Base-by-base conservation (phyloP, 306 rosid species). In the Glycyrrhiza uralensis region DNA sequence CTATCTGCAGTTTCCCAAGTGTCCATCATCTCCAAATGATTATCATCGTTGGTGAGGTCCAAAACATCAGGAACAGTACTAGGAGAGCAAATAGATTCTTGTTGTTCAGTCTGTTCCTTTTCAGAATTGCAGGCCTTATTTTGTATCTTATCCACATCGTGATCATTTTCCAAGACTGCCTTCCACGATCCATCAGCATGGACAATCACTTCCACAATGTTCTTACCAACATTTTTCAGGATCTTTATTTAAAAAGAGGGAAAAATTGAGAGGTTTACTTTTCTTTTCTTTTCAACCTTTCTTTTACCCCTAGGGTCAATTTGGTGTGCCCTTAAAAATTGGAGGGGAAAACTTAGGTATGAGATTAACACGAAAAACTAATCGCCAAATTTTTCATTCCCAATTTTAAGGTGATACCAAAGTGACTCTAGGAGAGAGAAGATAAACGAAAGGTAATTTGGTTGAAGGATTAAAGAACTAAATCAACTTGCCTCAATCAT, bases 141-240 rank as follows among this genome's bases (percentile, higher is more conserved):
- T 35, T 49, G 80, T 29, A 74, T 68, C 77, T 59, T 84, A 69
- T 74, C 82, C 50, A 55, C 71, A 54, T 75, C 77, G 35, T 65
- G 75, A 67, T 82, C 88, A 65, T 75, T 77, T 69, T 78, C 88
- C 47, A 79, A 56, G 61, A 85, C 86, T 23, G 87, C 88, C 87
- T 85, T 82, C 99, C 96, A 91, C 9, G 96, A 95, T 63, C 99
- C 97, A 81, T 91, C 90, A 38, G 89, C 85, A 45, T 85, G 79
- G 65, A 95, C 85, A 67, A 74, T 84, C 64, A 95, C 95, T 75
- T 86, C 93, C 28, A 64, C 58, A 58, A 95, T 82, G 42, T 88
- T 84, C 62, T 88, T 79, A 33, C 88, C 97, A 30, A 95, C 93
- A 59, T 85, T 88, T 79, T 79, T 80, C 71, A 95, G 79, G 84